Conservation (phyloP, 352 stramenopile genomes). For the Globisporangium alternatum region DNA sequence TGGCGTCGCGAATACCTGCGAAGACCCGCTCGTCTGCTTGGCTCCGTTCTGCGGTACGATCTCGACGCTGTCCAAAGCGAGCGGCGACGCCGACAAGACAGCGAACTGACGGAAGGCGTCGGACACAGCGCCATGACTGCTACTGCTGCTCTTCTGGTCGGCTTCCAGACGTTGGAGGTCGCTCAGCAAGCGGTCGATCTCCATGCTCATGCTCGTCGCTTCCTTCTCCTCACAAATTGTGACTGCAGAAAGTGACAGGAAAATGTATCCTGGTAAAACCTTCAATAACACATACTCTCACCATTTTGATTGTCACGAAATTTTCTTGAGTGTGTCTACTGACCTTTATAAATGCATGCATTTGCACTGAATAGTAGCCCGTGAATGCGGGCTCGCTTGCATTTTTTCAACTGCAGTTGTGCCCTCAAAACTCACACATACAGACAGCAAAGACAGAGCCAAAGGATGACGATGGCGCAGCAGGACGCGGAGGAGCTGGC, state of each 20-base stretch:
- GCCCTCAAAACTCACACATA: not conserved
- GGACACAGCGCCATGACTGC: not conserved
- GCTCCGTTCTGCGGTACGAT: conserved; percentile 29
- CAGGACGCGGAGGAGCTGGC: conserved; percentile 69
- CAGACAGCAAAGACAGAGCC: not conserved
- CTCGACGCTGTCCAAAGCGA: conserved; percentile 40
- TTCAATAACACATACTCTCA: not conserved
- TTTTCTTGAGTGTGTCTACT: too few species aligned
- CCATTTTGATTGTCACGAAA: not conserved
- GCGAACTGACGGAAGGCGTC: conserved; percentile 42
- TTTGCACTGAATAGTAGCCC: conserved; percentile 2
- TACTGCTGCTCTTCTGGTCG: not conserved
- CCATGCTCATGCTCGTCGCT: conserved; percentile 9
- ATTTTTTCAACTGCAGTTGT: not conserved
- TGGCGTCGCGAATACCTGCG: conserved; percentile 39
- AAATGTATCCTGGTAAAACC: conserved; percentile 1
- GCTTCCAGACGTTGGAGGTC: conserved; percentile 36
- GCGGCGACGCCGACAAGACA: conserved; percentile 38
- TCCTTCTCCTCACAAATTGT: not conserved
- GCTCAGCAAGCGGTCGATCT: conserved; percentile 34
- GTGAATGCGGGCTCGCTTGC: not conserved
- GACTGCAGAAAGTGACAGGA: not conserved
- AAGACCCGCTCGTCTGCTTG: not conserved
- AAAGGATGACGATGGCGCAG: conserved; percentile 28
- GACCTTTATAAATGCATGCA: not conserved